Conservation (phyloP, 2,329 filamentous ascomycete genomes). For the Colletotrichum gloeosporioides region DNA sequence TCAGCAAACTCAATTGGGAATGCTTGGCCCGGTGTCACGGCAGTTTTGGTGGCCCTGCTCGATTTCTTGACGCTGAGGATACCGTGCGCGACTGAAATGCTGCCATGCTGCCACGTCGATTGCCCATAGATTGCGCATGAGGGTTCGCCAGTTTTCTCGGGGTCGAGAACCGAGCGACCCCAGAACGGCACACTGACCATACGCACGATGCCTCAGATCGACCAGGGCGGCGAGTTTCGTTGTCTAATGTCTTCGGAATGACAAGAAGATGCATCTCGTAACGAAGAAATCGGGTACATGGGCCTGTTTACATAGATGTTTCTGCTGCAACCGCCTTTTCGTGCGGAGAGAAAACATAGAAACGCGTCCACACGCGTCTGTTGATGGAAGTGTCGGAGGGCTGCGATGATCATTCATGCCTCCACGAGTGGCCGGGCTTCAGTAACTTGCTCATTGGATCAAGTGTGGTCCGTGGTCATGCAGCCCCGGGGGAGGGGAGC, state of each 20-base stretch:
- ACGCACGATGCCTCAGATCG: background rate
- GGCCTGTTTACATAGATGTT: background rate
- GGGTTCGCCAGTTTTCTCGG: background rate
- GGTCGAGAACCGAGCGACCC: background rate
- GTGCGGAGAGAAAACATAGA: background rate
- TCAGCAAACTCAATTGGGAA: constrained; percentile 18
- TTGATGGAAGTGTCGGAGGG: background rate
- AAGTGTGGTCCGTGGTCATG: background rate
- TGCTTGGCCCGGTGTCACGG: constrained; percentile 18
- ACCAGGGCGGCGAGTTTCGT: background rate
- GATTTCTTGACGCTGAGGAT: background rate
- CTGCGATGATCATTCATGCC: constrained; percentile 13
- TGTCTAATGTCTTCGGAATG: background rate
- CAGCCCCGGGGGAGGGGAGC: background rate
- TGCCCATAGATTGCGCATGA: background rate
- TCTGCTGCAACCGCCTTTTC: background rate
- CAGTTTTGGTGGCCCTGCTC: constrained; percentile 4
- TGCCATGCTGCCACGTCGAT: background rate
- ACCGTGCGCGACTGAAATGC: background rate
- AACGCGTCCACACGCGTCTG: background rate
- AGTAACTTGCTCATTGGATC: background rate
- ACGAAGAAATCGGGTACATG: background rate
- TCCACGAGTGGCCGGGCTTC: background rate
- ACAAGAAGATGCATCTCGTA: background rate
- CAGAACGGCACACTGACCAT: background rate